These are phyloP conservation scores for Tephrocybe sp. DNA, from an alignment of 768 basidiomycete genomes.

Conservation along the genomic window DNA sequence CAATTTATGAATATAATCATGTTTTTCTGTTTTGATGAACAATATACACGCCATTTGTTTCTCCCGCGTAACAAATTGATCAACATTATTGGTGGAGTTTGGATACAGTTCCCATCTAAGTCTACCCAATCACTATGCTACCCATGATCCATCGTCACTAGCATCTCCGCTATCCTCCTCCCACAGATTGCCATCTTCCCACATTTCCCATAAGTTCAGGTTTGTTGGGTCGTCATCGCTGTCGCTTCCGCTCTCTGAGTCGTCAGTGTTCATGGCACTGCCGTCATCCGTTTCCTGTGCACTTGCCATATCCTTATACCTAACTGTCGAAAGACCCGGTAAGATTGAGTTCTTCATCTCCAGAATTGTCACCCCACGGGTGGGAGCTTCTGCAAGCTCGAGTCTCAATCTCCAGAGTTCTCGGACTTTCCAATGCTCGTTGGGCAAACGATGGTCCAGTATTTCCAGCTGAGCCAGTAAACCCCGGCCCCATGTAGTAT, in stretches of 20 bases:
- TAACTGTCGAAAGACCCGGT: neutral
- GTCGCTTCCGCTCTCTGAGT: neutral
- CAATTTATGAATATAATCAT: too few relatives aligned
- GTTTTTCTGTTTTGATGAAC: too few relatives aligned
- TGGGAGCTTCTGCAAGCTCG: conserved; percentile 1
- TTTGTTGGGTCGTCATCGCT: neutral
- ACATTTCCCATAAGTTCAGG: neutral
- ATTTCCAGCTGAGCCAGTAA: neutral
- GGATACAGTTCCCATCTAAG: too few relatives aligned
- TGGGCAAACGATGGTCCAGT: conserved; percentile 2
- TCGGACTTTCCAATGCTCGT: conserved; percentile 1
- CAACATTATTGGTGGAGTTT: too few relatives aligned
- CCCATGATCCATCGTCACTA: neutral
- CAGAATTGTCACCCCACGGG: conserved; percentile 1
- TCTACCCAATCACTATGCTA: too few relatives aligned
- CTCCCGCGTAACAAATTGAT: too few relatives aligned
- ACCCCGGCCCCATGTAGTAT: neutral
- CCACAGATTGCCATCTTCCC: neutral
- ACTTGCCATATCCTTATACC: too few relatives aligned
- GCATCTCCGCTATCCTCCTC: neutral
- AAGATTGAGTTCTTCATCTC: neutral
- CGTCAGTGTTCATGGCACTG: neutral
- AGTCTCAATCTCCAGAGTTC: conserved; percentile 3
- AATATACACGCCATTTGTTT: too few relatives aligned
- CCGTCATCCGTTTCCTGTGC: too few relatives aligned